Conservation (phyloP, 2,329 filamentous ascomycete genomes). For the Neurospora sp. region DNA sequence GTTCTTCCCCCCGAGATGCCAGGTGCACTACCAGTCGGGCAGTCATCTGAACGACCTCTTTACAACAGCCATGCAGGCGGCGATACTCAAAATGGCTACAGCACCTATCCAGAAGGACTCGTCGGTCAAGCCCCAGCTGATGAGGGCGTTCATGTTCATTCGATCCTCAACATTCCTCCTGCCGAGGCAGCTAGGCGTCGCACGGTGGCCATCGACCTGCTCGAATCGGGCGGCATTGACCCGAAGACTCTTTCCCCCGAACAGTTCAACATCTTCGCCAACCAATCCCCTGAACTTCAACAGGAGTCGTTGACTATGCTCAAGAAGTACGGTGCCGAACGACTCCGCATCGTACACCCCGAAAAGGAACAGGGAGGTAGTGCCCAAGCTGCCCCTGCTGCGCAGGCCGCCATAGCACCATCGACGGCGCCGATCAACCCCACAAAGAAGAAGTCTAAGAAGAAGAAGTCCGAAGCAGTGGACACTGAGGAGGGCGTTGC, state of each 20-base stretch:
- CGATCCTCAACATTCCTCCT: conserved; percentile 30
- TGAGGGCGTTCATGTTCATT: conserved; percentile 14
- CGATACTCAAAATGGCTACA: conserved; percentile 3
- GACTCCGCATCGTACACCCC: conserved; percentile 47
- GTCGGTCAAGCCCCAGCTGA: conserved; percentile 12
- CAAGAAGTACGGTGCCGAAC: conserved; percentile 45
- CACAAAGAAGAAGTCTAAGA: conserved; percentile 19
- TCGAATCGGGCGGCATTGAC: conserved; percentile 38
- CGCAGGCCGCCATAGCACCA: neutral
- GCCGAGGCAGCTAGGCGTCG: conserved; percentile 40
- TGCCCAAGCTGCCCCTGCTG: conserved; percentile 17
- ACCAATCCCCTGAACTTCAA: conserved; percentile 47
- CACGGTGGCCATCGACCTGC: conserved; percentile 37
- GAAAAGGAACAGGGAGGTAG: conserved; percentile 24
- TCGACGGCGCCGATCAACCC: conserved; percentile 13
- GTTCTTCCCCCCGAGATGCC: conserved; percentile 15
- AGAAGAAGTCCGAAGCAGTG: conserved; percentile 15
- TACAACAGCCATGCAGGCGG: conserved; percentile 9
- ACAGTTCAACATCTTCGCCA: conserved; percentile 50
- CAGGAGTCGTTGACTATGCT: conserved; percentile 46
- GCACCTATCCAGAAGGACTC: conserved; percentile 12
- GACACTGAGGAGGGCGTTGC: conserved; percentile 1
- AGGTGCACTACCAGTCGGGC: conserved; percentile 14
- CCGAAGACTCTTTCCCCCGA: conserved; percentile 41
- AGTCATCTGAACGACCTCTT: conserved; percentile 8